These are phyloP conservation scores for Hyaloscypha bicolor DNA, from an alignment of 495 filamentous ascomycete species.

Conservation along the genomic window DNA sequence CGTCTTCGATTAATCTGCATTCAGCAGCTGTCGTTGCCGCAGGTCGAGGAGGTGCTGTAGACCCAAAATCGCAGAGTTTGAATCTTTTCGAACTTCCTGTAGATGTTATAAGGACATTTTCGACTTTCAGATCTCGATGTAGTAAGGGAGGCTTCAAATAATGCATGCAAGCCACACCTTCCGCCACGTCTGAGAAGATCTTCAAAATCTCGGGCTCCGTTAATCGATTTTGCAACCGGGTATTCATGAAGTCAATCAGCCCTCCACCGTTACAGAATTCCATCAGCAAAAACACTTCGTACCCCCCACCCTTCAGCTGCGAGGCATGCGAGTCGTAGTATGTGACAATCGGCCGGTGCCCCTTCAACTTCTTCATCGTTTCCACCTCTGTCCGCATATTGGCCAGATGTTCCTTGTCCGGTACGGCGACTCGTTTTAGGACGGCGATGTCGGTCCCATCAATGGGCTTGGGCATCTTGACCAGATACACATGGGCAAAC, in stretches of 20 bases:
- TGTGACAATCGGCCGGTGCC: slow-evolving; percentile 92
- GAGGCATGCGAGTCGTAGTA: slow-evolving; percentile 98
- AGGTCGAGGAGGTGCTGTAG: slow-evolving; percentile 78
- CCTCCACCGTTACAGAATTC: slow-evolving; percentile 87
- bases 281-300: slow-evolving; percentile 98
- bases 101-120: slow-evolving; percentile 91
- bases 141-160: slow-evolving; percentile 93
- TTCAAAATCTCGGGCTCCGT: slow-evolving; percentile 97
- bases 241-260: slow-evolving; percentile 99
- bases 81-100: slow-evolving; percentile 63
- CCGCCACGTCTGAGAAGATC: slow-evolving; percentile 93
- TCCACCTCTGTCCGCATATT: slow-evolving; percentile 98
- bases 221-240: slow-evolving; percentile 89
- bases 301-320: slow-evolving; percentile 87
- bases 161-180: slow-evolving; percentile 98
- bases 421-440: slow-evolving; percentile 95
- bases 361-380: slow-evolving; percentile 99
- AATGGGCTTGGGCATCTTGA: slow-evolving; percentile 75
- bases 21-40: slow-evolving; percentile 84
- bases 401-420: slow-evolving; percentile 89
- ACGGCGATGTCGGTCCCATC: slow-evolving; percentile 86
- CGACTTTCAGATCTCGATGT: slow-evolving; percentile 95
- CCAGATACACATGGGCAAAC: slow-evolving; percentile 97
- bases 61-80: slow-evolving; percentile 98
- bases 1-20: slow-evolving; percentile 90